Evolutionary conservation across 345 rosid genomes (phyloP), one percentile per base, ranked within the genome.

Genomic region (Hevea brasiliensis): DNA sequence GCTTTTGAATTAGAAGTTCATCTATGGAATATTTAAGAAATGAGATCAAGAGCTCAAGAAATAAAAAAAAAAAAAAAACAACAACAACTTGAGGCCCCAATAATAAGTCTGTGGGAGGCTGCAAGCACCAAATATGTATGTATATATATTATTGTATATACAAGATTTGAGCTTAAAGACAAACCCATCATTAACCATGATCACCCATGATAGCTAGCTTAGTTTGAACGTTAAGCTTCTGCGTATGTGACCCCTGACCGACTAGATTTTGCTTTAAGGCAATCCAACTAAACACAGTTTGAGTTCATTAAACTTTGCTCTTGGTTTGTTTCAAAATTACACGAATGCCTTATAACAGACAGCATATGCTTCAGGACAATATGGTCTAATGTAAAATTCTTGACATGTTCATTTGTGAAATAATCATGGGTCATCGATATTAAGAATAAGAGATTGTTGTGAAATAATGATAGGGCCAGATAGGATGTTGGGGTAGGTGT

Each of bases 161-260:
- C 23, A 45, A 55, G 27, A 56, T 17, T 26, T 13, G 21, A 45
- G 68, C 45, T 77, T 77, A 70, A 29, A 70, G 61, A 53, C 26
- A 72, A 62, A 55, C 50, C 57, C 76, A 42, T 61, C 45, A 45
- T 21, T 21, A 56, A 61, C 32, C 61, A 77, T 72, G 81, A 80
- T 77, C 67, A 32, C 58, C 29, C 6, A 42, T 21, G 48, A 12
- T 12, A 3, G 80, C 29, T 85, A 73, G 61, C 92, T 89, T 92
- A 59, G 85, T 83, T 90, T 90, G 76, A 81, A 89, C 87, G 87
- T 80, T 86, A 90, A 87, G 96, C 73, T 79, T 89, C 7, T 50
- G 18, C 14, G 9, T 65, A 66, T 44, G 50, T 65, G 69, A 71
- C 83, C 59, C 67, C 65, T 60, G 68, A 76, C 80, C 79, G 66